These are phyloP conservation scores for Nicotiana tomentosiformis DNA, from an alignment of 257 asterid species.

Conservation along the genomic window DNA sequence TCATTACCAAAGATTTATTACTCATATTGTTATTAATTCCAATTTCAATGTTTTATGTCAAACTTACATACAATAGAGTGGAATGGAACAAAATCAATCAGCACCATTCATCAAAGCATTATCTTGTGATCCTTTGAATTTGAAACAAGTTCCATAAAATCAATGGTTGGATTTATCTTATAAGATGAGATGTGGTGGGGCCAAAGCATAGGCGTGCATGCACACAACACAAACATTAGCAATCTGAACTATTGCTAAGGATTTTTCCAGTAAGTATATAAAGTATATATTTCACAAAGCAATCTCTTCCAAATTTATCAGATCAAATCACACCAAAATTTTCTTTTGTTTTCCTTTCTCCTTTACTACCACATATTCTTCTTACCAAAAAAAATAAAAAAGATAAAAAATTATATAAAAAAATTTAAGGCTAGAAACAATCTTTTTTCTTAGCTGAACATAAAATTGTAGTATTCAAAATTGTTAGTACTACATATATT, in stretches of 20 bases:
- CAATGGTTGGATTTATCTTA: not conserved
- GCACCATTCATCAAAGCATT: not conserved
- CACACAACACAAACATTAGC: not conserved
- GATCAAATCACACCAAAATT: not conserved
- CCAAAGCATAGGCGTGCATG: not conserved
- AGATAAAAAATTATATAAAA: not conserved
- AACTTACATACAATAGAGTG: not conserved
- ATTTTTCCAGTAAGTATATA: slow-evolving; percentile 17
- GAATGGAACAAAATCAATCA: not conserved
- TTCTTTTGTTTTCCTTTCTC: slow-evolving; percentile 4
- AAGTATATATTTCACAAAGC: not conserved
- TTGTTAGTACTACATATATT: not conserved
- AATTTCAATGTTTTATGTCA: not conserved
- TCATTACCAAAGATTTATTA: not conserved
- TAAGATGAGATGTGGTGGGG: not conserved
- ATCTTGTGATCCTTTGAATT: not conserved
- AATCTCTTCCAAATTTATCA: slow-evolving; percentile 8
- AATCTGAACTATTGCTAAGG: not conserved
- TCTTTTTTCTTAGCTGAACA: slow-evolving; percentile 1
- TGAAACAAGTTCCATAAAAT: not conserved
- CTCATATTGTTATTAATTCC: not conserved
- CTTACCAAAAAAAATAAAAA: not conserved
- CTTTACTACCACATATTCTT: slow-evolving; percentile 12
- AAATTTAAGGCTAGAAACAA: slow-evolving; percentile 4
- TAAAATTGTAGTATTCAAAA: not conserved